phyloP scores from a whole-genome alignment of 345 rosid genomes.

The Abelmoschus esculentus region DNA sequence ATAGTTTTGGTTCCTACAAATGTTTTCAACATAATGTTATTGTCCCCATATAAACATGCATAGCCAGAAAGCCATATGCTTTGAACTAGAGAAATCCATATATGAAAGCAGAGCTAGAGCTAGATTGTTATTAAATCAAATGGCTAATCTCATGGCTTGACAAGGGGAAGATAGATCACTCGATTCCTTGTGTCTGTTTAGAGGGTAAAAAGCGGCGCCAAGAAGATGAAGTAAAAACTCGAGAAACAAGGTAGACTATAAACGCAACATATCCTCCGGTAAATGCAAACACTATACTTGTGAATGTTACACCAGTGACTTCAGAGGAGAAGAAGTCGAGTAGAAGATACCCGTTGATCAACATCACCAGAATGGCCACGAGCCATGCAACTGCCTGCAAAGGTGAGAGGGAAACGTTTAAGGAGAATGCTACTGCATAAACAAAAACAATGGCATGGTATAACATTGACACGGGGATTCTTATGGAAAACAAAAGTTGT shows the following conservation, averaged over 20 bases:
- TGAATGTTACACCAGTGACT: slow-evolving; percentile 37
- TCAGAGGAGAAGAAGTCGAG: slow-evolving; percentile 62
- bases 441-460: background rate
- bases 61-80: background rate
- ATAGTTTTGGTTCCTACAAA: slow-evolving; percentile 4
- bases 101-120: background rate
- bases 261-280: slow-evolving; percentile 56
- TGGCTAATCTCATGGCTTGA: background rate
- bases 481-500: background rate
- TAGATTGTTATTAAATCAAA: background rate
- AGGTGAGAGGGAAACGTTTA: background rate
- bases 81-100: background rate
- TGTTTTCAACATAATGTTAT: background rate
- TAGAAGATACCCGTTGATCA: slow-evolving; percentile 80
- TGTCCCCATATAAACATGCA: background rate
- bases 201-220: slow-evolving; percentile 25
- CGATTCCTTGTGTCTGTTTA: slow-evolving; percentile 22
- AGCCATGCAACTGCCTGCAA: slow-evolving; percentile 68
- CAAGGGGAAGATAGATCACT: slow-evolving; percentile 7
- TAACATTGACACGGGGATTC: background rate
- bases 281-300: slow-evolving; percentile 29
- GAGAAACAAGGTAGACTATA: slow-evolving; percentile 55
- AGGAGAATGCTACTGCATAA: background rate
- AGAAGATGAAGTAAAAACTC: slow-evolving; percentile 30
- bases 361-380: slow-evolving; percentile 70